Conservation (phyloP, 1,284 basidiomycete genomes). For the Leccinum glutinopallens region DNA sequence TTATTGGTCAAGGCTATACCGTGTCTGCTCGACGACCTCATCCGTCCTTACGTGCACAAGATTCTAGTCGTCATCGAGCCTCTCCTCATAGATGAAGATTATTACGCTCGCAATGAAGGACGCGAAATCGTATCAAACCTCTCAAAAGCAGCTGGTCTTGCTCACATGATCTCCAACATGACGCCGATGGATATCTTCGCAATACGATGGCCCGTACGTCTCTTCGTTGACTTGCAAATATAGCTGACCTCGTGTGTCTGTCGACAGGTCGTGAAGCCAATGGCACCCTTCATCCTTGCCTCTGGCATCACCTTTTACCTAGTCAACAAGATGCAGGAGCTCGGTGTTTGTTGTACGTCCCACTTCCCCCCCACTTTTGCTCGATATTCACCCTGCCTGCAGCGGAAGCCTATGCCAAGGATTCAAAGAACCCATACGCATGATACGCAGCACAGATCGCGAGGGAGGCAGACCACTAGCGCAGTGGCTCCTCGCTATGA, state of each 20-base stretch:
- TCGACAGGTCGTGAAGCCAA: too few relatives aligned
- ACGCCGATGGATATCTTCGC: slow-evolving; percentile 98
- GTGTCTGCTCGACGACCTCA: slow-evolving; percentile 95
- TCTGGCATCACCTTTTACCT: too few relatives aligned
- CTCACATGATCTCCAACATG: slow-evolving; percentile 99
- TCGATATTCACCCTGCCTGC: too few relatives aligned
- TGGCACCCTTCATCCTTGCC: too few relatives aligned
- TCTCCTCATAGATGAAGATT: slow-evolving; percentile 98
- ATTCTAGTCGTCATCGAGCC: slow-evolving; percentile 99
- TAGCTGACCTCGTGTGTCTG: too few relatives aligned
- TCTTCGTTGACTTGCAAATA: too few relatives aligned
- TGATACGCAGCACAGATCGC: too few relatives aligned
- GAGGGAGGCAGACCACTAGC: background rate
- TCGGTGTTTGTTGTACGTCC: too few relatives aligned
- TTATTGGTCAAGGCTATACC: slow-evolving; percentile 99
- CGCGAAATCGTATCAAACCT: slow-evolving; percentile 99
- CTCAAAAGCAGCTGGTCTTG: slow-evolving; percentile 97
- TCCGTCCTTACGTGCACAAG: slow-evolving; percentile 98
- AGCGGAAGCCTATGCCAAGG: too few relatives aligned
- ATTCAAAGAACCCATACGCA: too few relatives aligned
- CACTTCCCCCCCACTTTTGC: too few relatives aligned
- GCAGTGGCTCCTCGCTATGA: slow-evolving; percentile 23
- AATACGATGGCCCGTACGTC: slow-evolving; percentile 83
- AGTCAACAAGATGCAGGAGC: too few relatives aligned
- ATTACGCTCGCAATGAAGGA: slow-evolving; percentile 98